Conservation (phyloP, 305 asterid genomes). For the Solanum hybrid region DNA sequence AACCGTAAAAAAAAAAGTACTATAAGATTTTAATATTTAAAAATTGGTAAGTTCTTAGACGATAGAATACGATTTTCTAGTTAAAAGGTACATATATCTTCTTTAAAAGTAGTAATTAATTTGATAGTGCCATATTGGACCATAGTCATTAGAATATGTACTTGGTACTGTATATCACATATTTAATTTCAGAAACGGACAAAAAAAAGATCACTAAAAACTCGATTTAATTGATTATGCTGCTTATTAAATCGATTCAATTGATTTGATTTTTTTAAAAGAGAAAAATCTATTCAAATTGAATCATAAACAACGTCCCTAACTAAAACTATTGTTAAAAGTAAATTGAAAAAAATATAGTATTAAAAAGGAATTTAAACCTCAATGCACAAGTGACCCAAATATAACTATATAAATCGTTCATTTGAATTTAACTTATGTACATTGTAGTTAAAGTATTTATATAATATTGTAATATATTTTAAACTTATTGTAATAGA, state of each 20-base stretch:
- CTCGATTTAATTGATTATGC: too few species aligned
- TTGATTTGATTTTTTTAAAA: neutral
- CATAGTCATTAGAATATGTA: too few species aligned
- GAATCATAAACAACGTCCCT: neutral
- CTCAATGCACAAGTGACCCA: neutral
- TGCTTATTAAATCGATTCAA: neutral
- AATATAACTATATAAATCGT: too few species aligned
- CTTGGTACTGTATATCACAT: neutral
- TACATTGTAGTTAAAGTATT: neutral
- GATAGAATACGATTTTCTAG: neutral
- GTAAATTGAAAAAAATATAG: neutral
- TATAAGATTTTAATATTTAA: neutral
- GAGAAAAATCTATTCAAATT: neutral
- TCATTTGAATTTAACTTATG: neutral
- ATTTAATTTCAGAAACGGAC: neutral
- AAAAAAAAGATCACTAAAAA: too few species aligned
- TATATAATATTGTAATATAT: neutral
- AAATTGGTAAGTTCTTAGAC: neutral
- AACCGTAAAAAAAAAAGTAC: too few species aligned
- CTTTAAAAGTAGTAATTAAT: neutral
- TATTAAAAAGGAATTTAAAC: too few species aligned
- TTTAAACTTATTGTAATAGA: neutral
- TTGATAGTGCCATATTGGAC: neutral
- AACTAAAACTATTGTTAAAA: neutral
- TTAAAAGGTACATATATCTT: neutral